Percentiles rank a stretch among this genome's conserved stretches.
These are phyloP conservation scores for Globisporangium spinosum DNA, from an alignment of 352 stramenopile species.

Conservation along the genomic window DNA sequence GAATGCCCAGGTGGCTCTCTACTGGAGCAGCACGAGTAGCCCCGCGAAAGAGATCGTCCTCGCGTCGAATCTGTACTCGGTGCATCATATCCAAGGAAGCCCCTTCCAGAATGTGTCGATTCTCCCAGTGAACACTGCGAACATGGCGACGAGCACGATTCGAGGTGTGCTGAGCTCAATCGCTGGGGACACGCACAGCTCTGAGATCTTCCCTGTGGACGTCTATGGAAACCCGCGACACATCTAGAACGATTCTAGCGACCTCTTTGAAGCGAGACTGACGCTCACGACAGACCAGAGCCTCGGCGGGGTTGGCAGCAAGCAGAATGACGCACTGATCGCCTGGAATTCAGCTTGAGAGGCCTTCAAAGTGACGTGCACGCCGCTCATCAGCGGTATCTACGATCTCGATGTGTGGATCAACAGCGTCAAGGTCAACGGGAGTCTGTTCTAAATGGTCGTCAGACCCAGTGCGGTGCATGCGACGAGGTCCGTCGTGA, in stretches of 20 bases:
- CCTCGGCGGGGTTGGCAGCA: conserved; percentile 42
- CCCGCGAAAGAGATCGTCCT: conserved; percentile 45
- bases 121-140: conserved; percentile 25
- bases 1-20: conserved; percentile 37
- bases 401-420: conserved; percentile 51
- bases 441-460: conserved; percentile 39
- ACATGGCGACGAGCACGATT: conserved; percentile 24
- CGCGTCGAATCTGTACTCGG: conserved; percentile 36
- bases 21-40: conserved; percentile 34
- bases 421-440: conserved; percentile 32
- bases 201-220: conserved; percentile 47
- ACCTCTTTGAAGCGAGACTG: conserved; percentile 36
- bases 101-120: conserved; percentile 49
- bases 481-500: conserved; percentile 37
- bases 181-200: conserved; percentile 30
- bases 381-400: conserved; percentile 42
- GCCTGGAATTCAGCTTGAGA: conserved; percentile 22
- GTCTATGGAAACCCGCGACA: conserved; percentile 39
- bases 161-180: conserved; percentile 25
- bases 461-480: conserved; percentile 44
- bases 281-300: conserved; percentile 42
- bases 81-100: conserved; percentile 45
- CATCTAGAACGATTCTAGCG: conserved; percentile 14
- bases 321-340: conserved; percentile 31
- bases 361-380: conserved; percentile 26